phyloP scores from a whole-genome alignment of 164 flowering plant genomes.

The Vitis labrusca region DNA sequence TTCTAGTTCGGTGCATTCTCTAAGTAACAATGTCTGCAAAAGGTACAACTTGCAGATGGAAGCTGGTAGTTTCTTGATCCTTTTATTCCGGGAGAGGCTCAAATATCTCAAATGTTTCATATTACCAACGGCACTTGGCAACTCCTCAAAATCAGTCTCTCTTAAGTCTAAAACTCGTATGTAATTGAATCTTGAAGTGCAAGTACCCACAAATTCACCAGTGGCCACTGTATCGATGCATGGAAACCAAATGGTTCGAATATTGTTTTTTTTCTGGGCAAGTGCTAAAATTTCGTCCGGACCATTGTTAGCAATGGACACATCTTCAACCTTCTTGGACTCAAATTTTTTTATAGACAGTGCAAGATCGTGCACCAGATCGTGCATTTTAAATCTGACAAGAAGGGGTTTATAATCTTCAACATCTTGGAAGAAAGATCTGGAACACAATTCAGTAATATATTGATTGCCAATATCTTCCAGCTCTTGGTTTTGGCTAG shows the following conservation, averaged over 20 bases:
- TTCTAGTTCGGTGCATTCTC: background rate
- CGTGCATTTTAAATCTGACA: slow-evolving; percentile 24
- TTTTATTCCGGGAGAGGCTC: background rate
- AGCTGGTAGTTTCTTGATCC: background rate
- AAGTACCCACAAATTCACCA: background rate
- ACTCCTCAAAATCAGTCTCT: background rate
- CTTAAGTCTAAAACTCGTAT: slow-evolving; percentile 11
- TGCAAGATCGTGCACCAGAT: slow-evolving; percentile 20
- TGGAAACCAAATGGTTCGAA: background rate
- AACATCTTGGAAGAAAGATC: slow-evolving; percentile 23
- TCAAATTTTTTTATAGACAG: background rate
- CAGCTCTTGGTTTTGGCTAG: background rate
- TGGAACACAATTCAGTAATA: slow-evolving; percentile 11
- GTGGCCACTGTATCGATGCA: background rate
- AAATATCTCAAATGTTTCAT: slow-evolving; percentile 25
- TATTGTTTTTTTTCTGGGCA: background rate
- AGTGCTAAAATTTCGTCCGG: too few species aligned
- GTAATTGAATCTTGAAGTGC: background rate
- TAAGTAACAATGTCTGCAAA: slow-evolving; percentile 3
- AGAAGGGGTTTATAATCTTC: background rate
- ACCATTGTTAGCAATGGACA: too few species aligned
- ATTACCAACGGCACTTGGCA: slow-evolving; percentile 18
- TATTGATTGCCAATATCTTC: slow-evolving; percentile 20
- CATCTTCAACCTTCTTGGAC: too few species aligned
- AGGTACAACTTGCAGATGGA: slow-evolving; percentile 1